Base-by-base conservation (phyloP, 2,329 filamentous ascomycete species). In the Tolypocladium tropicale region DNA sequence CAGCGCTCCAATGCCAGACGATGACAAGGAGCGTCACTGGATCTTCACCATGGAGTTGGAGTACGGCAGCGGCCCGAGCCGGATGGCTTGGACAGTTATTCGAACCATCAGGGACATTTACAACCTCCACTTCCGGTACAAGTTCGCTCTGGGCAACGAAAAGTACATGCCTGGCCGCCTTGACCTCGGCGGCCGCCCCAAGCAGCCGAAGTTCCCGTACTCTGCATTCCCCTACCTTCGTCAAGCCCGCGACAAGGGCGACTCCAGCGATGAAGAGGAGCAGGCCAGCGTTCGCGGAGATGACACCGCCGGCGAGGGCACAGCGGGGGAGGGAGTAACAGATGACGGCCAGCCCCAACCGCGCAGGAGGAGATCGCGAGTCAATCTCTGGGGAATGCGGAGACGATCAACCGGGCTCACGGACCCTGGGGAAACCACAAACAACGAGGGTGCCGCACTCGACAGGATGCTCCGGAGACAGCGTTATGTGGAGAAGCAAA, bases 21-120 rank as follows among this genome's bases (percentile, higher is more conserved):
- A 80, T 54, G 78, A 80, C 57, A 80, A 75, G 61, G 79, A 84
- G 59, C 75, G 92, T 33, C 94, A 97, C 70, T 85, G 89, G 65
- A 80, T 94, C 10, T 96, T 97, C 70, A 87, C 86, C 49, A 92
- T 99, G 56, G 90, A 96, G 63, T 78, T 99, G 18, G 94, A 99
- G 68, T 99, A 99, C 68, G 94, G 94, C 16, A 97, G 89, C 67
- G 95, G 94, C 0, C 83, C 94, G 56, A 96, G 93, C 55, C 83
- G 94, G 56, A 97, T 99, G 95, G 90, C 89, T 67, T 99, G 94
- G 94, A 86, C 89, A 21, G 89, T 99, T 57, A 85, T 90, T 64
- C 83, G 94, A 55, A 92, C 90, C 11, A 81, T 97, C 41, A 81
- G 84, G 63, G 94, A 99, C 68, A 96, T 99, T 63, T 84, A 90